phyloP scores from a whole-genome alignment of 371 early-diverging fungal genomes.

The Rhizopus arrhizus region DNA sequence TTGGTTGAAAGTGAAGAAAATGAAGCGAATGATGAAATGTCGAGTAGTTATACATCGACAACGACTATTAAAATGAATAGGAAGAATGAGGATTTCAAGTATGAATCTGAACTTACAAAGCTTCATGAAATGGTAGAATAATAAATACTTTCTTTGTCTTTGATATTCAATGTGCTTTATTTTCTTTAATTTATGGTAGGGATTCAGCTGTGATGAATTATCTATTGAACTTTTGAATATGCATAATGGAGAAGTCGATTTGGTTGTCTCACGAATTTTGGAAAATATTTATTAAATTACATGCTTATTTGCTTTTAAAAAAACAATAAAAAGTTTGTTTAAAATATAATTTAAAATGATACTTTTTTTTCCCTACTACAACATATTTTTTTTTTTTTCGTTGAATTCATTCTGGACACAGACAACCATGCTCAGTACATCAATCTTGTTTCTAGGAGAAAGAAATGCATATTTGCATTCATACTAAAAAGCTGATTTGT shows the following conservation, averaged over 20 bases:
- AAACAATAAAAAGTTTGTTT: not conserved
- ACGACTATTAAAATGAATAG: not conserved
- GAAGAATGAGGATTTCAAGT: not conserved
- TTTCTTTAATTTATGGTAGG: not conserved
- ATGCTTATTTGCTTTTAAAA: not conserved
- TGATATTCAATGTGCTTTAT: no score
- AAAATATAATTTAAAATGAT: no score
- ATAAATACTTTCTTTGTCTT: not conserved
- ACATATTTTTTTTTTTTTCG: no score
- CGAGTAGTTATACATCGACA: not conserved
- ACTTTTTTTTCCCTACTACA: no score
- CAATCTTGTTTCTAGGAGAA: no score
- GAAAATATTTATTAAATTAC: not conserved
- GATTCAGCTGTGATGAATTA: not conserved
- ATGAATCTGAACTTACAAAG: not conserved
- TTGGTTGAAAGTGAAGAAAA: constrained; percentile 2
- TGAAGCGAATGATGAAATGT: not conserved
- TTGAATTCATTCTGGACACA: no score
- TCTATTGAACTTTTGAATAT: not conserved
- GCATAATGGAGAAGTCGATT: not conserved
- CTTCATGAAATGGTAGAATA: constrained; percentile 1
- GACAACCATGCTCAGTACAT: no score
- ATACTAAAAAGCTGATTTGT: no score
- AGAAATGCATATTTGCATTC: no score
- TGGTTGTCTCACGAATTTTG: not conserved